Conservation (phyloP, 2,329 filamentous ascomycete species). For the Septoria linicola region DNA sequence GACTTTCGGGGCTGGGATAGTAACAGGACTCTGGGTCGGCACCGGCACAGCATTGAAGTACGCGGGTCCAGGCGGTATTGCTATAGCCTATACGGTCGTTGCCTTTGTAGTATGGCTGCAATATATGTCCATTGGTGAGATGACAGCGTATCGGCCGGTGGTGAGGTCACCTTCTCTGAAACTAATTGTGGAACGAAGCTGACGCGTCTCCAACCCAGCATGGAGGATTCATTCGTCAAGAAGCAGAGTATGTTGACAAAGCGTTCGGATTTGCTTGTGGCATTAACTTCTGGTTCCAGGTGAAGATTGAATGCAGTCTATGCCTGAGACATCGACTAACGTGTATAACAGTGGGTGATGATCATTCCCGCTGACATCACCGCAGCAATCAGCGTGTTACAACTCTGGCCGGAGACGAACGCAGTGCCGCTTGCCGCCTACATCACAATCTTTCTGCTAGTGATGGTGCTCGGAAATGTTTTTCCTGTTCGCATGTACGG, state of each 20-base stretch:
- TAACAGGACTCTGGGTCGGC: conserved; percentile 40
- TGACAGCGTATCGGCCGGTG: conserved; percentile 15
- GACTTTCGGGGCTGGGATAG: conserved; percentile 41
- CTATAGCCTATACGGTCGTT: conserved; percentile 37
- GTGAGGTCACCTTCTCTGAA: neutral
- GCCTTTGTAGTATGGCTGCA: conserved; percentile 37
- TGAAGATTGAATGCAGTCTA: too few species aligned
- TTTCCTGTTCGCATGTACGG: conserved; percentile 36
- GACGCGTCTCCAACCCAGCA: conserved; percentile 18
- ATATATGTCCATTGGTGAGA: conserved; percentile 39
- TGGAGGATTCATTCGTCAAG: conserved; percentile 39
- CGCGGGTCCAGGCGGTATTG: conserved; percentile 38
- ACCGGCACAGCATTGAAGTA: conserved; percentile 40
- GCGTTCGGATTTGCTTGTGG: conserved; percentile 40
- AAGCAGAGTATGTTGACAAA: conserved; percentile 37
- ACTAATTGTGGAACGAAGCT: neutral
- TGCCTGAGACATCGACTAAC: neutral
- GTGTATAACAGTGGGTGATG: conserved; percentile 33
- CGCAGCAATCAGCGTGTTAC: conserved; percentile 37
- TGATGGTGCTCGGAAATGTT: conserved; percentile 32
- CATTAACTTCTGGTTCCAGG: conserved; percentile 33
- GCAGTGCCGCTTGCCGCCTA: conserved; percentile 36
- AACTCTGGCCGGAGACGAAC: conserved; percentile 37
- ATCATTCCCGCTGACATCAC: conserved; percentile 40
- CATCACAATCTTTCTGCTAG: conserved; percentile 38